Base-by-base conservation (phyloP, 2,329 filamentous ascomycete species). In the Immersiporthe knoxdaviesiana region DNA sequence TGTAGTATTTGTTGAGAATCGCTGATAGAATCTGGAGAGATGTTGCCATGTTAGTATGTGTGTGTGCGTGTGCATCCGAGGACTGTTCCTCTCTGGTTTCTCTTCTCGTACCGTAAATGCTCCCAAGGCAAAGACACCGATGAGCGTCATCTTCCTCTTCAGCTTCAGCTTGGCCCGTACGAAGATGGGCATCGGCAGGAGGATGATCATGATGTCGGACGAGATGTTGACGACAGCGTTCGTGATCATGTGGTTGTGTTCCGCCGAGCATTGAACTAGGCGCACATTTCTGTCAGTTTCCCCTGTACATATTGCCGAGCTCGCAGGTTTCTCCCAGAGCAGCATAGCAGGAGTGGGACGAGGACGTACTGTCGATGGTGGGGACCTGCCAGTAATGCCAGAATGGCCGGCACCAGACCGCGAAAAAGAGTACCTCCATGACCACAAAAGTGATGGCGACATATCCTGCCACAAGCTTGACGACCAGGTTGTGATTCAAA, bases 221-320 rank as follows among this genome's bases (percentile, higher is more conserved):
- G 84, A 83, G 63, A 90, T 84, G 72, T 90, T 90, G 74, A 90
- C 84, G 4, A 83, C 80, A 1, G 85, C 83, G 69, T 89, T 87
- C 21, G 85, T 84, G 64, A 88, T 88, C 14, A 88, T 81, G 73
- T 88, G 88, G 74, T 87, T 80, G 21, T 84, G 80, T 1, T 85
- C 82, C 0, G 87, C 84, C 0, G 86, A 85, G 74, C 87, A 90
- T 80, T 90, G 86, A 1, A 79, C 83, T 85, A 8, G 8, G 35
- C 8, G 44, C 6, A 35, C 14, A 56, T 24, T 24, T 32, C 12
- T 41, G 24, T 66, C 35, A 66, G 64, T 27, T 54, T 37, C 37
- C n/a, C n/a, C n/a, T n/a, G 2, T 37, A 24, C 64, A 58, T 35
- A 66, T 44, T 32, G 44, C 41, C 16, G 24, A 41, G 12, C 7